phyloP scores from a whole-genome alignment of 106 monocot genomes.

The Posidonia australis region DNA sequence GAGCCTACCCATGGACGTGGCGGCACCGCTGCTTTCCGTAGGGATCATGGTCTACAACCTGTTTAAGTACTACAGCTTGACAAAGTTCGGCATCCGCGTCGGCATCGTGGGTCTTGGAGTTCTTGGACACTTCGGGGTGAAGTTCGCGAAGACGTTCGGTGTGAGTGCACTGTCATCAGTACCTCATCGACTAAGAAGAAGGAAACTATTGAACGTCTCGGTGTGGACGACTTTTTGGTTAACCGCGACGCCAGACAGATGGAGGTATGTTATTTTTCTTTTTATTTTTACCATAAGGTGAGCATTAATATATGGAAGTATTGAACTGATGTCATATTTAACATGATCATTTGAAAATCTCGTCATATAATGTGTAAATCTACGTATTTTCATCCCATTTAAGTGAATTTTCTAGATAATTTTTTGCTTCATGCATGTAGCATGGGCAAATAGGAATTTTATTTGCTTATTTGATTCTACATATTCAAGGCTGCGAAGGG shows the following conservation, averaged over 20 bases:
- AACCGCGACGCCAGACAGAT: slow-evolving; percentile 2
- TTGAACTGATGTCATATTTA: slow-evolving; percentile 6
- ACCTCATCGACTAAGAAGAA: slow-evolving; percentile 8
- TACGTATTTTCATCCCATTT: too few species aligned
- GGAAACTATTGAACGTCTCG: slow-evolving; percentile 4
- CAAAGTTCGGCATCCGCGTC: background rate
- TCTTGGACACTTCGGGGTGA: slow-evolving; percentile 7
- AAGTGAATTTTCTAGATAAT: too few species aligned
- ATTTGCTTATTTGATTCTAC: background rate
- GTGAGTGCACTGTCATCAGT: slow-evolving; percentile 7
- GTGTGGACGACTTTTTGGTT: slow-evolving; percentile 4
- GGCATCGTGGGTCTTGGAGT: slow-evolving; percentile 9
- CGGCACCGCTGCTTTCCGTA: slow-evolving; percentile 8
- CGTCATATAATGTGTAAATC: too few species aligned
- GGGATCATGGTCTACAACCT: slow-evolving; percentile 13
- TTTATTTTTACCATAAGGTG: too few species aligned
- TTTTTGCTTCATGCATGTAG: too few species aligned
- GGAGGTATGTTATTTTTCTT: background rate
- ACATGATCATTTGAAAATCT: too few species aligned
- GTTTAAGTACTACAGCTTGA: background rate
- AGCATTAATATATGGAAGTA: too few species aligned
- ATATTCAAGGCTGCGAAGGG: slow-evolving; percentile 30
- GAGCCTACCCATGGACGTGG: background rate
- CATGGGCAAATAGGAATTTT: too few species aligned
- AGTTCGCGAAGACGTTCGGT: slow-evolving; percentile 3